Conservation (phyloP, 306 rosid genomes). For the Casuarina equisetifolia region DNA sequence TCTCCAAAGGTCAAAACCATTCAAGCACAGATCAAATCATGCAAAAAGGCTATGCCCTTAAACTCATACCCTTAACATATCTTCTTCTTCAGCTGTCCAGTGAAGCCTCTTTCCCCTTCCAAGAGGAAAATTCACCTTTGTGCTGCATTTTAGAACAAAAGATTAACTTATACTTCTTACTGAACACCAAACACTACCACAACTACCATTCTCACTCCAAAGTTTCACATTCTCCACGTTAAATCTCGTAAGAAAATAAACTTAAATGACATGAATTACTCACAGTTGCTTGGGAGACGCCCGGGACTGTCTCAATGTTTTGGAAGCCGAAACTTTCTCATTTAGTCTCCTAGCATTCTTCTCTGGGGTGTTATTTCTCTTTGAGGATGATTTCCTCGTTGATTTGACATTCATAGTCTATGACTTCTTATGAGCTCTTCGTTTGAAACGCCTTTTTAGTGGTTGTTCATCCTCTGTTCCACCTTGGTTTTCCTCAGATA, state of each 20-base stretch:
- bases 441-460: constrained; percentile 31
- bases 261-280: constrained; percentile 8
- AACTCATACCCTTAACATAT: constrained; percentile 45
- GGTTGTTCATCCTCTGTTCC: constrained; percentile 24
- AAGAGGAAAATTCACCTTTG: constrained; percentile 1
- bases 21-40: neutral
- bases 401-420: constrained; percentile 2
- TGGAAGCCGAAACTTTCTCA: constrained; percentile 5
- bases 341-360: neutral
- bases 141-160: constrained; percentile 32
- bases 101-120: constrained; percentile 35
- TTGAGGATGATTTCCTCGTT: neutral
- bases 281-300: constrained; percentile 23
- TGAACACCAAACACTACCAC: neutral
- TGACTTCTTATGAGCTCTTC: constrained; percentile 26
- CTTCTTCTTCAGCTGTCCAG: constrained; percentile 52
- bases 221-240: neutral
- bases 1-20: neutral
- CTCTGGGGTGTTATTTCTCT: neutral
- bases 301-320: neutral
- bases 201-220: neutral
- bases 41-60: neutral
- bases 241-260: neutral
- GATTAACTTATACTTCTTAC: neutral
- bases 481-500: constrained; percentile 15